phyloP scores from a whole-genome alignment of 1,139 yeast genomes.

The Hansenula sp. region DNA sequence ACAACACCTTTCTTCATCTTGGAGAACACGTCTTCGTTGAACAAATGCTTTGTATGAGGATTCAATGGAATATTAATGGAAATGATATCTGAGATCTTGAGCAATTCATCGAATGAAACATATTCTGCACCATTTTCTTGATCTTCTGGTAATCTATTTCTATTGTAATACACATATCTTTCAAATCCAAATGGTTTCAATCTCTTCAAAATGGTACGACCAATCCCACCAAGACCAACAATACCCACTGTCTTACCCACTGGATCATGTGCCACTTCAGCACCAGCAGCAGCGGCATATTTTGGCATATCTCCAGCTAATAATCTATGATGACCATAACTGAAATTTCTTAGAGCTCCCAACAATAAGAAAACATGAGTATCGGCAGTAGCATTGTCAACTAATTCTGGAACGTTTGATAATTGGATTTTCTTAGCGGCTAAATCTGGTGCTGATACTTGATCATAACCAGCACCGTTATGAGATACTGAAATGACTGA shows the following conservation, averaged over 20 bases:
- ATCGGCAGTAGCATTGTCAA: slow-evolving; percentile 80
- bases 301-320: slow-evolving; percentile 57
- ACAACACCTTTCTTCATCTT: slow-evolving; percentile 66
- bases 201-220: slow-evolving; percentile 61
- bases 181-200: slow-evolving; percentile 62
- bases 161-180: slow-evolving; percentile 57
- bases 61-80: slow-evolving; percentile 64
- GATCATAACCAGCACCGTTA: slow-evolving; percentile 95
- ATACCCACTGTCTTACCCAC: slow-evolving; percentile 60
- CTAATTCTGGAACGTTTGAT: slow-evolving; percentile 69
- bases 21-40: slow-evolving; percentile 45
- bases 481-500: slow-evolving; percentile 66
- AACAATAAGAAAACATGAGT: slow-evolving; percentile 65
- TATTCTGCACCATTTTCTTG: slow-evolving; percentile 53
- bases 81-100: slow-evolving; percentile 52
- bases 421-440: slow-evolving; percentile 48
- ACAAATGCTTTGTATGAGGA: slow-evolving; percentile 51
- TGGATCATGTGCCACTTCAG: slow-evolving; percentile 56
- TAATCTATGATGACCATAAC: slow-evolving; percentile 42
- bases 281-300: slow-evolving; percentile 35
- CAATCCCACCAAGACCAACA: slow-evolving; percentile 77
- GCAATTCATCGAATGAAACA: slow-evolving; percentile 53
- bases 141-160: slow-evolving; percentile 48
- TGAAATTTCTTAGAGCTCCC: slow-evolving; percentile 67
- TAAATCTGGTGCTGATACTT: slow-evolving; percentile 49